Evolutionary conservation across 2,329 filamentous ascomycete genomes (phyloP).

Genomic region (Ceratocystis cacaofunesta): DNA sequence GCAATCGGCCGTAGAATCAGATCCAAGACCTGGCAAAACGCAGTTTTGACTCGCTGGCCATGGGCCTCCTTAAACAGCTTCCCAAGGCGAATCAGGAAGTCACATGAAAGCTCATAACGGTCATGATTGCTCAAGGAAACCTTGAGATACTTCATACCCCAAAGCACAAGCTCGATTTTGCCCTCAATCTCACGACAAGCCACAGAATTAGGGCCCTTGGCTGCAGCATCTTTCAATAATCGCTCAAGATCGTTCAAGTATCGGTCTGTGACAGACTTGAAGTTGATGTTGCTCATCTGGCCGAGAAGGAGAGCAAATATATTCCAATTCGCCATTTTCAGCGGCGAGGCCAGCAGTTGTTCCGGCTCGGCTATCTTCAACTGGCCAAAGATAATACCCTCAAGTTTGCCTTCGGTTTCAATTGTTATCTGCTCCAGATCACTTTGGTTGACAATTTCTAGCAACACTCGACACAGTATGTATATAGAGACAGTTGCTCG

Average conservation of each 20-base stretch:
- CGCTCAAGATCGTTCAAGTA: constrained; percentile 70
- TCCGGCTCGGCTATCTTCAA: constrained; percentile 79
- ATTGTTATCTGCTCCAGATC: constrained; percentile 65
- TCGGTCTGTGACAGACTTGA: constrained; percentile 64
- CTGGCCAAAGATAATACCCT: constrained; percentile 93
- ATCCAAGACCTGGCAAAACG: constrained; percentile 85
- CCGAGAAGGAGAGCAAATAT: constrained; percentile 85
- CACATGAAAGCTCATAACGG: constrained; percentile 73
- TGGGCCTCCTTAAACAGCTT: constrained; percentile 73
- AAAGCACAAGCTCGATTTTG: constrained; percentile 72
- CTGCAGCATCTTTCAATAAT: constrained; percentile 58
- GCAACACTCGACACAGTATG: constrained; percentile 80
- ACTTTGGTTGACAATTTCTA: constrained; percentile 88
- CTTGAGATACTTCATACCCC: constrained; percentile 80
- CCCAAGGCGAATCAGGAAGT: constrained; percentile 70
- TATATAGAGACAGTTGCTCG: constrained; percentile 92
- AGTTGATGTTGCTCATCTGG: constrained; percentile 91
- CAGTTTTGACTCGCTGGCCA: constrained; percentile 78
- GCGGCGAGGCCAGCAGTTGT: constrained; percentile 57
- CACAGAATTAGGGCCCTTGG: constrained; percentile 46
- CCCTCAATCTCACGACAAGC: constrained; percentile 56
- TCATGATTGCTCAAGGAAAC: constrained; percentile 59
- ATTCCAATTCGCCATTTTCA: constrained; percentile 90
- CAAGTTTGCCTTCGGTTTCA: constrained; percentile 87
- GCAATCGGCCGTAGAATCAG: constrained; percentile 77